These are phyloP conservation scores for Arthrinium phaeospermum DNA, from an alignment of 2,329 filamentous ascomycete species.

Conservation along the genomic window DNA sequence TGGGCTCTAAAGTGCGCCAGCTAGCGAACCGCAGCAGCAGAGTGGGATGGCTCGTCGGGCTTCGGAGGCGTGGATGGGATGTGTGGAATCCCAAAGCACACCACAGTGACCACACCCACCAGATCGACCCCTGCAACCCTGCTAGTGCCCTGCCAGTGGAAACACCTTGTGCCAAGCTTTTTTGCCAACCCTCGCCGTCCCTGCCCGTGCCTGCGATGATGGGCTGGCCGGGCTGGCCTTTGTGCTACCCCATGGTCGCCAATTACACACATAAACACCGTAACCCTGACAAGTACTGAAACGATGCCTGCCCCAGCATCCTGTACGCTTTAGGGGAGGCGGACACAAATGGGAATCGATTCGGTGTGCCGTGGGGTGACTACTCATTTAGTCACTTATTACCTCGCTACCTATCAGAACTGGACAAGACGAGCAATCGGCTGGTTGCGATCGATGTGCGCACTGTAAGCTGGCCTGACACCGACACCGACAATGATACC, in stretches of 20 bases:
- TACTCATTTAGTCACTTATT: background rate
- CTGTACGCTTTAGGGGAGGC: background rate
- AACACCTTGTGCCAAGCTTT: conserved; percentile 31
- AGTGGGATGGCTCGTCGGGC: background rate
- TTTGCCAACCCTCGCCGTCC: conserved; percentile 25
- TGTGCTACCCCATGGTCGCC: background rate
- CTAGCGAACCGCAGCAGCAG: background rate
- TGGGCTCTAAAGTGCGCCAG: background rate
- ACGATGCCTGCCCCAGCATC: background rate
- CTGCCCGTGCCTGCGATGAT: background rate
- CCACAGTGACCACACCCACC: background rate
- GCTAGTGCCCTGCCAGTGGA: conserved; percentile 19
- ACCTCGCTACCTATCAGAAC: background rate
- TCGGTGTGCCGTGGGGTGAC: conserved; percentile 2
- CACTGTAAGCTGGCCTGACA: conserved; percentile 10
- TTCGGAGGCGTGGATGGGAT: background rate
- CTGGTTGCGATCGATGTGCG: background rate
- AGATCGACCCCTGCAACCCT: conserved; percentile 22
- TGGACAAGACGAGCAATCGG: background rate
- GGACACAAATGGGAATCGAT: background rate
- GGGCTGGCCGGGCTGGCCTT: background rate
- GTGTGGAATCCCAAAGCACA: background rate
- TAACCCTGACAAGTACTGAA: background rate
- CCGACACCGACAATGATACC: background rate
- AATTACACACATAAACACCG: conserved; percentile 2